Evolutionary conservation across 163 green algal genomes (phyloP).

Genomic region (Chloromonas sp.): DNA sequence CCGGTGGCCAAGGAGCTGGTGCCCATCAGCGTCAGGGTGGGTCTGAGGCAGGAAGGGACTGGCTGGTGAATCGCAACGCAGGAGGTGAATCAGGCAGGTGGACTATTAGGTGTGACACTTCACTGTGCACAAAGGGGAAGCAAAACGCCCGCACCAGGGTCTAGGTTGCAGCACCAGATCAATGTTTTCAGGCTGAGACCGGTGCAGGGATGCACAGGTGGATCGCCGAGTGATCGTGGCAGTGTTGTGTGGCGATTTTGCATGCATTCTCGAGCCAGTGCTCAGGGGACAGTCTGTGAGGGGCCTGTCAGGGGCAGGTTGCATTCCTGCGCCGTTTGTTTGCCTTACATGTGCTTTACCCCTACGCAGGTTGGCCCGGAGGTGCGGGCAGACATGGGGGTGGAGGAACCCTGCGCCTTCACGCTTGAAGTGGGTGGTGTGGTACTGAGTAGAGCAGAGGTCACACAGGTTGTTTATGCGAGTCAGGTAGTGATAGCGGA

Average conservation of each 20-base stretch:
- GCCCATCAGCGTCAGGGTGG: slow-evolving; percentile 26
- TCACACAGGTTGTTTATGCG: too few species aligned
- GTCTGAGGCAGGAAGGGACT: slow-evolving; percentile 5
- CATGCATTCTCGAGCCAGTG: too few species aligned
- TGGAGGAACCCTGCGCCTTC: neutral
- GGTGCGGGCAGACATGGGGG: neutral
- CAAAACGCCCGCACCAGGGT: neutral
- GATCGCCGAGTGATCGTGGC: too few species aligned
- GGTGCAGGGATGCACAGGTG: too few species aligned
- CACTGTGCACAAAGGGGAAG: neutral
- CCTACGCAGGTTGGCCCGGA: slow-evolving; percentile 2
- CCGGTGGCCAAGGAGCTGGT: slow-evolving; percentile 67
- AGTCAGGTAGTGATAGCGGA: too few species aligned
- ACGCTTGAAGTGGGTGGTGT: neutral
- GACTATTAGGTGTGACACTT: neutral
- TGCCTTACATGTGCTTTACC: neutral
- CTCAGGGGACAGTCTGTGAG: too few species aligned
- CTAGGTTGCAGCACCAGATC: too few species aligned
- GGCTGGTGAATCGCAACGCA: neutral
- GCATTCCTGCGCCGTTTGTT: too few species aligned
- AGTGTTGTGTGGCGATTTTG: too few species aligned
- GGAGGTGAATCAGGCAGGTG: neutral
- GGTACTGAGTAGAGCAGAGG: too few species aligned
- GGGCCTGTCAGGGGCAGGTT: too few species aligned
- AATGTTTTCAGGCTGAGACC: too few species aligned